Percentiles rank a stretch among this genome's conserved stretches.
Evolutionary conservation across 306 rosid genomes (phyloP).

Genomic region (Trifolium pratense): DNA sequence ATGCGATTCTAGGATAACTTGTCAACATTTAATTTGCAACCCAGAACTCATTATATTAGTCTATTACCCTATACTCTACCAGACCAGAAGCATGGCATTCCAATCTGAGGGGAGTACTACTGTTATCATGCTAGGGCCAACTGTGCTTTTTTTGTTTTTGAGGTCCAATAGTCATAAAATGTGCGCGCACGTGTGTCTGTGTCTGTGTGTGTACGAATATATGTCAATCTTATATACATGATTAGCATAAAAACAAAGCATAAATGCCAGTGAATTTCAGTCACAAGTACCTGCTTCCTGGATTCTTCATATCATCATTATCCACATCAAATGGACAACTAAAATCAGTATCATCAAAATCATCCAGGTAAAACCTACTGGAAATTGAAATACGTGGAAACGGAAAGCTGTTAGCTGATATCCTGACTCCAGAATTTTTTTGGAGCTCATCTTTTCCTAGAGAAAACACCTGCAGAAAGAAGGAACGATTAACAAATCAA

Average conservation of each 20-base stretch:
- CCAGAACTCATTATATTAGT: too few species aligned
- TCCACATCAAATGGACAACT: constrained; percentile 80
- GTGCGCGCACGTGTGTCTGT: too few species aligned
- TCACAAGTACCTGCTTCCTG: constrained; percentile 74
- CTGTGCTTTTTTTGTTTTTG: too few species aligned
- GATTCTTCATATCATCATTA: constrained; percentile 71
- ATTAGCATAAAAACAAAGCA: constrained; percentile 31
- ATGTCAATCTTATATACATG: not conserved
- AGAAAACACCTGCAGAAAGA: constrained; percentile 57
- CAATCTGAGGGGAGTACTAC: too few species aligned
- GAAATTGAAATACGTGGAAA: constrained; percentile 63
- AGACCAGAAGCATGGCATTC: too few species aligned
- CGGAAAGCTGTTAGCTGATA: constrained; percentile 59
- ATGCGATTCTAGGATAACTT: too few species aligned
- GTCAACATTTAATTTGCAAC: too few species aligned
- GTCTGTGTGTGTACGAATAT: too few species aligned
- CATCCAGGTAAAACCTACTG: constrained; percentile 73
- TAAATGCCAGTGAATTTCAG: constrained; percentile 34
- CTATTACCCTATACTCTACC: too few species aligned
- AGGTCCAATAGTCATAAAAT: too few species aligned
- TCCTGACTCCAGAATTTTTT: constrained; percentile 58
- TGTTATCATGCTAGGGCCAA: too few species aligned
- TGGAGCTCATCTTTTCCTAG: constrained; percentile 64
- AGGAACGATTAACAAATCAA: constrained; percentile 33
- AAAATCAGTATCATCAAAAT: constrained; percentile 69